Base-by-base conservation (phyloP, 2,329 filamentous ascomycete species). In the Lasiodiplodia theobromae region DNA sequence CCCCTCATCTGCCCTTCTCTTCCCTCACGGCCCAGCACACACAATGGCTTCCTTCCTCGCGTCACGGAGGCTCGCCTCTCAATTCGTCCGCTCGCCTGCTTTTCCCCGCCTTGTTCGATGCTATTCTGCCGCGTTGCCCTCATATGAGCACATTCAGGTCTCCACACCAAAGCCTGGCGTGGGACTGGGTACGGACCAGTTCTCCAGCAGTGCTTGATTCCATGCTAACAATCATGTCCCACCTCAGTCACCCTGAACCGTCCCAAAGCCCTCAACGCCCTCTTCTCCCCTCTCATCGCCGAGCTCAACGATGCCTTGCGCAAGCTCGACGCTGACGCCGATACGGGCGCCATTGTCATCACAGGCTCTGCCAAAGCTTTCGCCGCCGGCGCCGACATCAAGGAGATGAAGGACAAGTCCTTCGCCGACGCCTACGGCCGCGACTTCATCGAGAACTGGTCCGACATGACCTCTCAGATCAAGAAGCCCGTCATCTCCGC, bases 371-470 rank as follows among this genome's bases (percentile, higher is more conserved):
- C 93, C 72, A 93, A 91, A 81, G 94, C 95, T 52, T 99, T 80
- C 67, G 78, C 75, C 97, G 86, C 96, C 54, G 96, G 96, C 64
- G 96, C 96, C 70, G 96, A 99, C 81, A 99, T 99, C 85, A 98
- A 98, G 82, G 96, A 99, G 82, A 99, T 99, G 96, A 92, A 93
- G 37, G 90, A 93, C 70, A 88, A 97, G 49, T 94, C 91, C 67
- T 99, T 99, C 82, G 88, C 92, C 71, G 85, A 91, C 72, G 95
- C 96, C 49, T 98, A 97, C 84, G 92, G 89, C 58, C 89, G 85
- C 73, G 93, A 96, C 77, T 99, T 99, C 81, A 98, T 99, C 81
- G 94, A 97, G 79, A 89, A 89, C 11, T 99, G 96, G 96, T 97
- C 94, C 6, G 86, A 91, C 71, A 88, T 97, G 57, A 92, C 93